Percentiles rank a stretch among this genome's conserved stretches.
Evolutionary conservation across 2,329 filamentous ascomycete species (phyloP).

Genomic region (Colletotrichum lupini): DNA sequence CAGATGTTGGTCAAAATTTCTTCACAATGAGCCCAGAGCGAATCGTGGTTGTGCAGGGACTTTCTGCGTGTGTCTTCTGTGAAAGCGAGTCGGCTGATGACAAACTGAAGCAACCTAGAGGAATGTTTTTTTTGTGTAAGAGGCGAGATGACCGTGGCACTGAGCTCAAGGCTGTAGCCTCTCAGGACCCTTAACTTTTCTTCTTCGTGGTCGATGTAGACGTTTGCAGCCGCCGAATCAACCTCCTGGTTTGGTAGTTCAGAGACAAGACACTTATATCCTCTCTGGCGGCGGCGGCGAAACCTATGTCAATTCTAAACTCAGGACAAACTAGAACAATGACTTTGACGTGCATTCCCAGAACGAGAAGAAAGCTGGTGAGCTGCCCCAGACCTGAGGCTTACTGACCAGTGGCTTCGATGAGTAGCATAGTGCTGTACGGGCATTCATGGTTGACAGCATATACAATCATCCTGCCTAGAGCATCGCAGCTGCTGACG

Average conservation of each 20-base stretch:
- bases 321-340: slow-evolving; percentile 56
- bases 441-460: slow-evolving; percentile 51
- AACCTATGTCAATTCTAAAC: slow-evolving; percentile 45
- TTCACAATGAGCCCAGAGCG: slow-evolving; percentile 42
- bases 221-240: slow-evolving; percentile 46
- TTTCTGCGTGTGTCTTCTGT: not conserved
- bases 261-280: slow-evolving; percentile 35
- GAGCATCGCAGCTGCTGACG: slow-evolving; percentile 40
- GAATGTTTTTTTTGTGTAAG: slow-evolving; percentile 51
- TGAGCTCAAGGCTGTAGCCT: not conserved
- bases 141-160: slow-evolving; percentile 35
- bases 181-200: not conserved
- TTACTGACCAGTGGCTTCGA: slow-evolving; percentile 37
- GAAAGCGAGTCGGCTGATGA: not conserved
- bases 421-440: slow-evolving; percentile 46
- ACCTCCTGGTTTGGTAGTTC: slow-evolving; percentile 47
- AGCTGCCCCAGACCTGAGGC: slow-evolving; percentile 40
- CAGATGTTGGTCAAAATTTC: slow-evolving; percentile 45
- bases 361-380: slow-evolving; percentile 46
- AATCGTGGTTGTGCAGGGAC: not conserved
- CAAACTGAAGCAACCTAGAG: slow-evolving; percentile 43
- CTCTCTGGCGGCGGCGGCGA: not conserved
- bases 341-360: slow-evolving; percentile 50
- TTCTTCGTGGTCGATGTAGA: slow-evolving; percentile 45
- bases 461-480: slow-evolving; percentile 50